phyloP scores from a whole-genome alignment of 306 rosid species.

The Cicer cuneatum region DNA sequence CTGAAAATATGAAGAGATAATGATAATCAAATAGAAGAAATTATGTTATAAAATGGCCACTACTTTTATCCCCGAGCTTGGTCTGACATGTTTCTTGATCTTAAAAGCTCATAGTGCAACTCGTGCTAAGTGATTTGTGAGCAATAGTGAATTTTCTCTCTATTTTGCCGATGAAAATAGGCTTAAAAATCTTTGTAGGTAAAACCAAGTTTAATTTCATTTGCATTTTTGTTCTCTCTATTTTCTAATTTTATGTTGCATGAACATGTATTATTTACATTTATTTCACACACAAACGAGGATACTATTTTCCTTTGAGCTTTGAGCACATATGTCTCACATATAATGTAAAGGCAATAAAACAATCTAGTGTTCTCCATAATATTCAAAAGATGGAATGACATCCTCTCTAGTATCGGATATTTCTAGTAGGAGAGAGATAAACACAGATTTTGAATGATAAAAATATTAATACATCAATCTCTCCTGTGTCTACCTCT shows the following conservation, averaged over 20 bases:
- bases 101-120: background rate
- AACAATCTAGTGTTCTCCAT: constrained; percentile 5
- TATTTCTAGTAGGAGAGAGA: background rate
- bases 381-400: background rate
- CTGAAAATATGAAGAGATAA: background rate
- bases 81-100: background rate
- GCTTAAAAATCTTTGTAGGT: background rate
- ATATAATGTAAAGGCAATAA: background rate
- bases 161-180: background rate
- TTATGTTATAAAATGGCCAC: background rate
- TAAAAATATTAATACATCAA: background rate
- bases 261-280: constrained; percentile 6
- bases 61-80: too few species aligned
- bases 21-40: background rate
- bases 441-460: background rate
- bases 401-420: background rate
- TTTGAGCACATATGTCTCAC: background rate
- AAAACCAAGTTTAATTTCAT: background rate
- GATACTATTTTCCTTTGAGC: background rate
- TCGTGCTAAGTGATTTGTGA: background rate
- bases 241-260: background rate
- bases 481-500: background rate
- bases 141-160: background rate
- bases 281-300: background rate
- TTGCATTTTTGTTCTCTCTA: constrained; percentile 9